Evolutionary conservation across 176 grass and related monocot genomes (phyloP).

Genomic region (Ampelocalamus luodianensis): DNA sequence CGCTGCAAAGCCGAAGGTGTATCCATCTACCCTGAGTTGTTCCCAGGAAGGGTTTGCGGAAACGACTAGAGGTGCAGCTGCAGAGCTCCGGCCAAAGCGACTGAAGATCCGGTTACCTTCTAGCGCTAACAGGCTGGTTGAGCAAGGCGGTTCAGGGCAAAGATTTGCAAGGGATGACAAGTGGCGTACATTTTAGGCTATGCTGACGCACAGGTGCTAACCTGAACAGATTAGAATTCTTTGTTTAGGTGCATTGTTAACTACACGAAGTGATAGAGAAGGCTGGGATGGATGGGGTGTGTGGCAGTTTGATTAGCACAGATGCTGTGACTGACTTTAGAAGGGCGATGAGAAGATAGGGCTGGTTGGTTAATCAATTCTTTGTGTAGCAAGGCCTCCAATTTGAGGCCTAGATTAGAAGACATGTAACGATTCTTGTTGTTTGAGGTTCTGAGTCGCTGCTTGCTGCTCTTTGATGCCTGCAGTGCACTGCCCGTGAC

Average conservation of each 20-base stretch:
- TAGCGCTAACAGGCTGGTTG: conserved; percentile 28
- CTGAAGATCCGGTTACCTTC: conserved; percentile 52
- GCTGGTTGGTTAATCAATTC: conserved; percentile 58
- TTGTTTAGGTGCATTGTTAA: conserved; percentile 54
- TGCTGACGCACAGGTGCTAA: conserved; percentile 46
- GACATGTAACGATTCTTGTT: conserved; percentile 34
- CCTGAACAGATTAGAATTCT: conserved; percentile 41
- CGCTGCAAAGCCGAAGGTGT: conserved; percentile 25
- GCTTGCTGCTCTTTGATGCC: conserved; percentile 49
- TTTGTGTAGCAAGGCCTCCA: conserved; percentile 60
- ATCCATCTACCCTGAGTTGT: conserved; percentile 22
- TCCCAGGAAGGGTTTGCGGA: conserved; percentile 22
- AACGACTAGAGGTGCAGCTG: conserved; percentile 37
- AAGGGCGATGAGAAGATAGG: conserved; percentile 13
- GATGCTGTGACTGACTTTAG: conserved; percentile 47
- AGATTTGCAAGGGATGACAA: conserved; percentile 48
- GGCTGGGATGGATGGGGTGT: conserved; percentile 8
- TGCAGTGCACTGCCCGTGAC: conserved; percentile 35
- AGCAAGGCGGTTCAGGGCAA: conserved; percentile 44
- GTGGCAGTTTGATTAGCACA: conserved; percentile 46
- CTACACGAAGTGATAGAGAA: conserved; percentile 28
- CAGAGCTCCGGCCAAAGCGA: conserved; percentile 49
- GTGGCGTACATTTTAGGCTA: conserved; percentile 45
- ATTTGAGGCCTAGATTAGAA: conserved; percentile 59
- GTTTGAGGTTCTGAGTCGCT: conserved; percentile 45